Percentiles rank a stretch among this genome's conserved stretches.
Evolutionary conservation across 495 filamentous ascomycete genomes (phyloP).

Genomic region (Recurvomyces mirabilis): DNA sequence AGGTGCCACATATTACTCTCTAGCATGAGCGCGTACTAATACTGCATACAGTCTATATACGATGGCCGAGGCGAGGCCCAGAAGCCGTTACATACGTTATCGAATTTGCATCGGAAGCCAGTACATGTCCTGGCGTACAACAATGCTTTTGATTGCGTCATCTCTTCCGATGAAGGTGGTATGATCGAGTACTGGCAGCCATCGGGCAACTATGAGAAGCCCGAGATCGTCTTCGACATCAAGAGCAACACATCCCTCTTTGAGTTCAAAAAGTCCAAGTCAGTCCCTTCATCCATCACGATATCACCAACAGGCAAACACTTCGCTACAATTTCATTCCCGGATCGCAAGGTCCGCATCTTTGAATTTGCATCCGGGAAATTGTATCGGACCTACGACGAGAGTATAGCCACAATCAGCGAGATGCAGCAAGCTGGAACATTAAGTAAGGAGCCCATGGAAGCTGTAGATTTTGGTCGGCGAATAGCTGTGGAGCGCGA

Average conservation of each 20-base stretch:
- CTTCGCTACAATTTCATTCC: conserved; percentile 85
- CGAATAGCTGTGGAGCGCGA: conserved; percentile 81
- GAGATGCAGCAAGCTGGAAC: conserved; percentile 94
- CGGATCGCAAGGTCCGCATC: conserved; percentile 80
- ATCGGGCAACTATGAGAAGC: conserved; percentile 71
- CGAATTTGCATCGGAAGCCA: conserved; percentile 61
- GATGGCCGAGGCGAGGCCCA: conserved; percentile 78
- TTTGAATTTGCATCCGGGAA: conserved; percentile 89
- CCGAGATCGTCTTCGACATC: conserved; percentile 77
- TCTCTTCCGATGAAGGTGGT: conserved; percentile 79
- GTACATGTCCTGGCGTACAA: conserved; percentile 84
- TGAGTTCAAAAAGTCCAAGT: conserved; percentile 90
- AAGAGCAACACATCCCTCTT: conserved; percentile 92
- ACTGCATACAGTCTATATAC: conserved; percentile 65
- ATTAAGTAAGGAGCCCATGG: conserved; percentile 55
- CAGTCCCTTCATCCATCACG: conserved; percentile 68
- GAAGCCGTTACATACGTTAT: conserved; percentile 60
- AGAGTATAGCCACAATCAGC: conserved; percentile 72
- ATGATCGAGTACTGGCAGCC: conserved; percentile 98
- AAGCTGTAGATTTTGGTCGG: conserved; percentile 84
- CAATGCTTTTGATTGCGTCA: conserved; percentile 72
- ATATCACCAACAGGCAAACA: conserved; percentile 74
- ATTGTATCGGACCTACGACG: conserved; percentile 84
- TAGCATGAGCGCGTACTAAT: too few relatives aligned
- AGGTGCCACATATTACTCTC: too few relatives aligned